Conservation (phyloP, 176 grass and related monocot species). For the Aechmea fasciata region DNA sequence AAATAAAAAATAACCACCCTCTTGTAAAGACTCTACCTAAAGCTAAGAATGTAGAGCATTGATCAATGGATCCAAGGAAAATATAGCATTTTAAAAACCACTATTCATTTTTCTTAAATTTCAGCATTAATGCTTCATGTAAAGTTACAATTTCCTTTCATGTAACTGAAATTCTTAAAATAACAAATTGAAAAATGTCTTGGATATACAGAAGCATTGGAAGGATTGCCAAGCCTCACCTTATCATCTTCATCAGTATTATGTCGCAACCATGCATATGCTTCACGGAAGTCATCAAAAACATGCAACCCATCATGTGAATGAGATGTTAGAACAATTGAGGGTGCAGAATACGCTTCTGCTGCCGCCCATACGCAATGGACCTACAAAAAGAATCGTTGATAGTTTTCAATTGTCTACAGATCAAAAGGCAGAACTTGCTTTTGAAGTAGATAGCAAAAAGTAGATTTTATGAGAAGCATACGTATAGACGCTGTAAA, state of each 20-base stretch:
- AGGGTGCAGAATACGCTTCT: conserved; percentile 95
- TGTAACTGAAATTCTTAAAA: neutral
- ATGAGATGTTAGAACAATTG: conserved; percentile 96
- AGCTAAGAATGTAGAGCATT: too few relatives aligned
- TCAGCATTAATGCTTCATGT: neutral
- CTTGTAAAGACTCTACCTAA: too few relatives aligned
- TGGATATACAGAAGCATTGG: neutral
- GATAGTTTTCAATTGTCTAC: neutral
- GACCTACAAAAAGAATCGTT: conserved; percentile 38
- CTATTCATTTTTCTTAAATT: neutral
- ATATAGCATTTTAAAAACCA: too few relatives aligned
- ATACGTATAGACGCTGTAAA: too few relatives aligned
- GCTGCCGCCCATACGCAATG: conserved; percentile 99
- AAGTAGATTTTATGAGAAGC: neutral
- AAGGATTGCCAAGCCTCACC: conserved; percentile 26
- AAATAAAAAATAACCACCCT: too few relatives aligned
- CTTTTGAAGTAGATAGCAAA: too few relatives aligned
- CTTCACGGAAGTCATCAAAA: conserved; percentile 99
- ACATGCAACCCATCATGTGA: conserved; percentile 84
- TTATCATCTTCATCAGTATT: conserved; percentile 99
- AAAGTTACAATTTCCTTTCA: neutral
- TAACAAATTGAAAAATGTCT: neutral
- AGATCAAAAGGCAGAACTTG: neutral
- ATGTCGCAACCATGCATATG: conserved; percentile 96
- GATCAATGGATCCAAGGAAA: too few relatives aligned